Evolutionary conservation across 306 rosid genomes (phyloP).

Genomic region (Canavalia gladiata): DNA sequence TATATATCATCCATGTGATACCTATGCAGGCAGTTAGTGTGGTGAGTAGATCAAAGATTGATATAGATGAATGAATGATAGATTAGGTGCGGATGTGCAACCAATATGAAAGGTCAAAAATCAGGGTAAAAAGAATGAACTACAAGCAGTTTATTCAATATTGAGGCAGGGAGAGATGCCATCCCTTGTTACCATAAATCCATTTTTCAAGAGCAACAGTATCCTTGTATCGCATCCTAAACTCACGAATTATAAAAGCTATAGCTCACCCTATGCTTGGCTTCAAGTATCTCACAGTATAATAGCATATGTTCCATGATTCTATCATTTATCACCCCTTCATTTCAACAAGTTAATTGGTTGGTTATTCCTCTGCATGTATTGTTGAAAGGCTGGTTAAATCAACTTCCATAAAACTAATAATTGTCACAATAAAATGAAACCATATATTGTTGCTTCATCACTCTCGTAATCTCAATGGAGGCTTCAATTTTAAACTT

Average conservation of each 20-base stretch:
- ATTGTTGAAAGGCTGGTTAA: not conserved
- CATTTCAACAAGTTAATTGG: not conserved
- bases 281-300: not conserved
- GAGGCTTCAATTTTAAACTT: not conserved
- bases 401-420: not conserved
- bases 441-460: slow-evolving; percentile 3
- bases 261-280: not conserved
- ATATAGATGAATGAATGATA: not conserved
- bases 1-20: not conserved
- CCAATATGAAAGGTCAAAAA: not conserved
- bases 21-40: not conserved
- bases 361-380: not conserved
- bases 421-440: not conserved
- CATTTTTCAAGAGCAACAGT: not conserved
- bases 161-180: not conserved
- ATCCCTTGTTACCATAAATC: slow-evolving; percentile 21
- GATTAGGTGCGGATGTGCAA: not conserved
- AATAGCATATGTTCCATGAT: not conserved
- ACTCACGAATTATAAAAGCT: not conserved
- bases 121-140: not conserved
- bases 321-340: not conserved
- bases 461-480: not conserved
- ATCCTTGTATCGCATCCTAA: slow-evolving; percentile 22
- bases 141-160: slow-evolving; percentile 14
- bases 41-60: not conserved